Evolutionary conservation across 371 early-diverging fungal genomes (phyloP), one percentile per base, ranked within the genome.

Genomic region (Apophysomyces variabilis): DNA sequence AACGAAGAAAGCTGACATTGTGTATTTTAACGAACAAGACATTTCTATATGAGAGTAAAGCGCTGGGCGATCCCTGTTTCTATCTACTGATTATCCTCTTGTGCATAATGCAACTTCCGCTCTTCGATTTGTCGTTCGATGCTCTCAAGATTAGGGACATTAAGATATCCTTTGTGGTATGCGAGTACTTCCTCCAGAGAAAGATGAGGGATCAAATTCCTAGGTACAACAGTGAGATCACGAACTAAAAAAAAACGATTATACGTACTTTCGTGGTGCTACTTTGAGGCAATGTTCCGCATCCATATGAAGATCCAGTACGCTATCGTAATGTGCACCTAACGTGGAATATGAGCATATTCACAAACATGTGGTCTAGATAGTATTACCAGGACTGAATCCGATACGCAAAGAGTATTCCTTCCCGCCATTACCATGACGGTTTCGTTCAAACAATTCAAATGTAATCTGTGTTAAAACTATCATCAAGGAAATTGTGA

Each of bases 391-490:
- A 0, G 95, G 93, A 56, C 94, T 93, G 71, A 97, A 95, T 8
- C 91, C 95, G 32, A 98, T 86, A 14, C 97, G 84, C 18, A 98
- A 84, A 0, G 96, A 96, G 68, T 93, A 95, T 75, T 96, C 96
- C 54, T 84, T 85, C 8, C 80, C 74, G 7, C 62, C 60, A 0
- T 78, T 86, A 32, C 74, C 73, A 3, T 82, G 80, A 41, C 89
- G 86, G 58, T 87, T 90, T 41, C 98, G 86, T 75, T 97, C 98
- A 65, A 97, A 96, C 14, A 99, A 78, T 76, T 99, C 99, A 73
- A 99, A 96, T 7, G 95, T 96, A 60, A 99, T 97, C 64, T 99
- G 99, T 3, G 98, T 96, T 62, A 99, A 75, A 70, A 87, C 89
- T 95, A 67, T 3, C 32, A 26, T 26, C 32, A 26, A 26, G 3